phyloP scores from a whole-genome alignment of 2,329 filamentous ascomycete genomes.

The Ophiocordyceps camponoti-rufipedis region DNA sequence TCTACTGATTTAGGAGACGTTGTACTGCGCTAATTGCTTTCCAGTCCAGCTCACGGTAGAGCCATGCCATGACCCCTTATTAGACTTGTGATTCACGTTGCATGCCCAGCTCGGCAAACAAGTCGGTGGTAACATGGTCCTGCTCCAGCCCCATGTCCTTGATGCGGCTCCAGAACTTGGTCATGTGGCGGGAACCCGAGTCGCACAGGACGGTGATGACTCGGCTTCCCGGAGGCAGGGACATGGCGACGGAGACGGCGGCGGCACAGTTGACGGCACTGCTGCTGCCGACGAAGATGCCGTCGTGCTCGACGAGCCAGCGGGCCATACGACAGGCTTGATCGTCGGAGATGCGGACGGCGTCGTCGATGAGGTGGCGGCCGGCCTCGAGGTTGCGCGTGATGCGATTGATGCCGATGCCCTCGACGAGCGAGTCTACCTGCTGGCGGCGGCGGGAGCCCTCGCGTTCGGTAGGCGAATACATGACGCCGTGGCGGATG shows the following conservation, averaged over 20 bases:
- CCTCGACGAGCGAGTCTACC: conserved; percentile 91
- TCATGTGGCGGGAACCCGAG: conserved; percentile 63
- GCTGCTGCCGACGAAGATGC: conserved; percentile 85
- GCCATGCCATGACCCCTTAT: no score
- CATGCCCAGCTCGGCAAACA: conserved; percentile 33
- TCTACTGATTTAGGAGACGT: not conserved
- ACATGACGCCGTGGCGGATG: conserved; percentile 89
- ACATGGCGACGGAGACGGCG: conserved; percentile 49
- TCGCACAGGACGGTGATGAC: conserved; percentile 80
- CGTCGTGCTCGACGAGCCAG: conserved; percentile 90
- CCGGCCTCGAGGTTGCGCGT: conserved; percentile 86
- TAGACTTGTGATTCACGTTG: not conserved
- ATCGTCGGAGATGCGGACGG: conserved; percentile 69
- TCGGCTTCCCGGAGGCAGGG: conserved; percentile 39
- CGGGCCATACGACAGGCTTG: conserved; percentile 90
- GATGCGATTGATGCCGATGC: conserved; percentile 87
- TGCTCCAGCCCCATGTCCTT: conserved; percentile 51
- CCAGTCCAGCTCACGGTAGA: no score
- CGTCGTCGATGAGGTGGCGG: conserved; percentile 73
- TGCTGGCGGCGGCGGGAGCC: conserved; percentile 78
- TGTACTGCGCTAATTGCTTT: not conserved
- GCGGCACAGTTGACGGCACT: conserved; percentile 93
- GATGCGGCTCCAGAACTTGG: conserved; percentile 68
- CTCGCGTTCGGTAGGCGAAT: conserved; percentile 72
- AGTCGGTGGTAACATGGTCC: conserved; percentile 20